These are phyloP conservation scores for Ophiostoma ips DNA, from an alignment of 2,329 filamentous ascomycete species.

Conservation along the genomic window DNA sequence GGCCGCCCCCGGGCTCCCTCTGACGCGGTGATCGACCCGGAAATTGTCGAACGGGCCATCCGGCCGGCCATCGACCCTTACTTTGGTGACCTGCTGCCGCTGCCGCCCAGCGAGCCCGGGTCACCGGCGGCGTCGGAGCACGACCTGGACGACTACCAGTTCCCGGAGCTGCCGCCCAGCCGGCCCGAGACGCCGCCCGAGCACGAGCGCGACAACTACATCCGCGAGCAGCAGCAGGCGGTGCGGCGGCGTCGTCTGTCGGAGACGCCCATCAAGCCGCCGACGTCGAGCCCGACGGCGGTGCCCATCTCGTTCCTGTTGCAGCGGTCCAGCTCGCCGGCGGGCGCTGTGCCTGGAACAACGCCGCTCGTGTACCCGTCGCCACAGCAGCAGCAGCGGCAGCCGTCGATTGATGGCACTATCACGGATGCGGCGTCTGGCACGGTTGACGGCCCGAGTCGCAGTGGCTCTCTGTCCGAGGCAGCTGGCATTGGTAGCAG, in stretches of 20 bases:
- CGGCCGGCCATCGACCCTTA: constrained; percentile 53
- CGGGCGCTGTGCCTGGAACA: constrained; percentile 15
- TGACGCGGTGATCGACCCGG: constrained; percentile 36
- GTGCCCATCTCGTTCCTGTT: constrained; percentile 44
- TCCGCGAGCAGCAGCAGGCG: constrained; percentile 20
- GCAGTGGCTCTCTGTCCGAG: background rate
- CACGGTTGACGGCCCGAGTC: background rate
- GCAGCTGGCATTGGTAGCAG: background rate
- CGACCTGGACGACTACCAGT: constrained; percentile 21
- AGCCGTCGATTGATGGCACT: background rate
- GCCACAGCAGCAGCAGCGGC: too few species aligned
- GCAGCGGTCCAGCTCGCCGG: constrained; percentile 29
- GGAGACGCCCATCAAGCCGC: constrained; percentile 34
- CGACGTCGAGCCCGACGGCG: constrained; percentile 36
- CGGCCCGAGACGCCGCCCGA: constrained; percentile 42
- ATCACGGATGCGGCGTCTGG: background rate
- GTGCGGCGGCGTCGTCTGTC: constrained; percentile 32
- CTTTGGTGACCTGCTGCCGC: constrained; percentile 49
- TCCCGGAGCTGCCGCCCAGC: constrained; percentile 46
- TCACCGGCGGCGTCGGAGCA: constrained; percentile 21
- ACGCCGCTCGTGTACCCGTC: too few species aligned
- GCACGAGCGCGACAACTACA: constrained; percentile 23
- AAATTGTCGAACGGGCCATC: constrained; percentile 42
- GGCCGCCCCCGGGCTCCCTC: constrained; percentile 8
- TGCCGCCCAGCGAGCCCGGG: constrained; percentile 45